A percentile compares a stretch with the other conserved stretches of the same genome.
Conservation (phyloP, 1,284 basidiomycete genomes). For the Ceratobasidium sp. region DNA sequence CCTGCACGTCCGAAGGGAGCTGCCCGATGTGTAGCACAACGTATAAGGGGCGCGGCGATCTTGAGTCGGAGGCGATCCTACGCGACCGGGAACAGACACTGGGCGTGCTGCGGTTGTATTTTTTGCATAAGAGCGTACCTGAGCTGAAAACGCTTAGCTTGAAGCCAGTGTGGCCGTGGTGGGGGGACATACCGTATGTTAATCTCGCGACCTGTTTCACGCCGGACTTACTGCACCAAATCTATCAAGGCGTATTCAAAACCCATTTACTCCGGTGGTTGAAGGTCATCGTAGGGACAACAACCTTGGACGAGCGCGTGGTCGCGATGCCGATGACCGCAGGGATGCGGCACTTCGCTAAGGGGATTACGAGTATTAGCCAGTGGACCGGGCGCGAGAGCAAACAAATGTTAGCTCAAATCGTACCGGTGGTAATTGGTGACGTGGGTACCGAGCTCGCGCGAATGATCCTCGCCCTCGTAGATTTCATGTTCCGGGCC, state of each 20-base stretch:
- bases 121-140: background rate
- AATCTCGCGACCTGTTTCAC: constrained; percentile 42
- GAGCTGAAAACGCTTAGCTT: background rate
- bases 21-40: constrained; percentile 11
- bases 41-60: background rate
- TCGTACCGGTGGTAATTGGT: constrained; percentile 20
- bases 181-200: constrained; percentile 30
- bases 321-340: background rate
- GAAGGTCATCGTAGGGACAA: background rate
- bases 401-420: constrained; percentile 55
- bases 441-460: background rate
- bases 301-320: background rate
- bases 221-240: constrained; percentile 47
- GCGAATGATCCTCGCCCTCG: constrained; percentile 1
- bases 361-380: background rate
- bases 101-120: background rate
- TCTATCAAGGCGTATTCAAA: constrained; percentile 44
- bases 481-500: constrained; percentile 20
- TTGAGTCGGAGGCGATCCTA: background rate
- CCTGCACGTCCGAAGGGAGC: constrained; percentile 21
- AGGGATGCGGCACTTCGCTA: constrained; percentile 15
- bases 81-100: constrained; percentile 16
- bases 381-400: constrained; percentile 55
- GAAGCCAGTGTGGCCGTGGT: constrained; percentile 38
- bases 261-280: background rate